Percentiles rank a stretch among this genome's conserved stretches.
These are phyloP conservation scores for Rhytidhysteron rufulum DNA, from an alignment of 2,329 filamentous ascomycete genomes.

Conservation along the genomic window DNA sequence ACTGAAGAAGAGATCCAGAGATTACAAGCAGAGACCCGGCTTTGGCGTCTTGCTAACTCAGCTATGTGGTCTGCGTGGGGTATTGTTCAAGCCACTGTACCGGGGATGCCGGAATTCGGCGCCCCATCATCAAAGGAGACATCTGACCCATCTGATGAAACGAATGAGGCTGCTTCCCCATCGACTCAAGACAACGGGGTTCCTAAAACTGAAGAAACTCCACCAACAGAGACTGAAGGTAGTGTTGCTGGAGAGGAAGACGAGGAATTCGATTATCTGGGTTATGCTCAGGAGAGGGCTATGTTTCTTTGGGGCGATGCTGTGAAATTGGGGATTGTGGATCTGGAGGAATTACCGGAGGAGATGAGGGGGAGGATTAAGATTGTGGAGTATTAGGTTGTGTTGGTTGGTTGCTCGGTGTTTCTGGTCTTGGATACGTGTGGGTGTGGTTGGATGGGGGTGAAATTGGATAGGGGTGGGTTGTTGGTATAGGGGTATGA, in stretches of 20 bases:
- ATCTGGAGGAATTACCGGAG: constrained; percentile 70
- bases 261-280: constrained; percentile 88
- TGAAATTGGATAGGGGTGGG: no score
- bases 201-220: constrained; percentile 18
- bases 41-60: constrained; percentile 86
- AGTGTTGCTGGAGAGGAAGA: constrained; percentile 55
- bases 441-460: no score
- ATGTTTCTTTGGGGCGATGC: constrained; percentile 95
- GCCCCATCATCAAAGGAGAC: constrained; percentile 11
- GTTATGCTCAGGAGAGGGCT: constrained; percentile 84
- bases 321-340: constrained; percentile 70
- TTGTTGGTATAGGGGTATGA: no score
- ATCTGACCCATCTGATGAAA: constrained; percentile 5
- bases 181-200: constrained; percentile 5
- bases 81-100: constrained; percentile 87
- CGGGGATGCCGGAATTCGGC: constrained; percentile 59
- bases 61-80: constrained; percentile 96
- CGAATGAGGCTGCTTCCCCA: constrained; percentile 19
- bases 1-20: constrained; percentile 65
- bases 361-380: constrained; percentile 64
- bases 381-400: constrained; percentile 58
- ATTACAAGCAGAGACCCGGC: constrained; percentile 71
- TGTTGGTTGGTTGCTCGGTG: no score
- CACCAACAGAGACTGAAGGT: constrained; percentile 25
- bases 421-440: no score